phyloP scores from a whole-genome alignment of 805 yeast species.

The Komagataella kurtzmanii region DNA sequence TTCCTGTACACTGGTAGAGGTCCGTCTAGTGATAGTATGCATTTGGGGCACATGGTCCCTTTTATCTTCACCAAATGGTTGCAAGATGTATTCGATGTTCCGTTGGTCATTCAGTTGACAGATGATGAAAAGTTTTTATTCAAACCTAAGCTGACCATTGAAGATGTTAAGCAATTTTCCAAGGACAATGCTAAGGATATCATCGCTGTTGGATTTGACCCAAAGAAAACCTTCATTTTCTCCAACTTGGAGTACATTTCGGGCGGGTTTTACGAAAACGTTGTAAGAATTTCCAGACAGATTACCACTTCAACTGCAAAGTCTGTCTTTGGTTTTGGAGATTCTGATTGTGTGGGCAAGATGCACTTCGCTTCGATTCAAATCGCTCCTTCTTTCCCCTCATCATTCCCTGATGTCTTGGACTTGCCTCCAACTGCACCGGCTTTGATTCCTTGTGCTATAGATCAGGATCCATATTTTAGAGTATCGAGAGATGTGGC shows the following conservation, averaged over 20 bases:
- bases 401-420: conserved; percentile 87
- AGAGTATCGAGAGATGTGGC: conserved; percentile 97
- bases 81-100: conserved; percentile 95
- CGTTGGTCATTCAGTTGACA: conserved; percentile 84
- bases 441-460: conserved; percentile 96
- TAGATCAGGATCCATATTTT: conserved; percentile 97
- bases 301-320: conserved; percentile 95
- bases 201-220: conserved; percentile 87
- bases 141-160: conserved; percentile 80
- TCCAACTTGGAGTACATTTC: conserved; percentile 91
- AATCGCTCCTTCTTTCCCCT: conserved; percentile 91
- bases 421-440: conserved; percentile 85
- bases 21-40: conserved; percentile 89
- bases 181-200: conserved; percentile 83
- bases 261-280: conserved; percentile 87
- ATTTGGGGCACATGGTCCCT: conserved; percentile 94
- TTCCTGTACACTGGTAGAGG: conserved; percentile 97
- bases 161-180: conserved; percentile 74
- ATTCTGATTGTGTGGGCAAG: conserved; percentile 89
- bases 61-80: conserved; percentile 94
- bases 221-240: conserved; percentile 89
- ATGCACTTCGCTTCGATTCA: conserved; percentile 92
- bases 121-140: conserved; percentile 96
- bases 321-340: conserved; percentile 93
- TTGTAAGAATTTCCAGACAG: conserved; percentile 83